A percentile compares a stretch with the other conserved stretches of the same genome.
These are phyloP conservation scores for Psilocybe tampanensis DNA, from an alignment of 768 basidiomycete genomes.

Conservation along the genomic window DNA sequence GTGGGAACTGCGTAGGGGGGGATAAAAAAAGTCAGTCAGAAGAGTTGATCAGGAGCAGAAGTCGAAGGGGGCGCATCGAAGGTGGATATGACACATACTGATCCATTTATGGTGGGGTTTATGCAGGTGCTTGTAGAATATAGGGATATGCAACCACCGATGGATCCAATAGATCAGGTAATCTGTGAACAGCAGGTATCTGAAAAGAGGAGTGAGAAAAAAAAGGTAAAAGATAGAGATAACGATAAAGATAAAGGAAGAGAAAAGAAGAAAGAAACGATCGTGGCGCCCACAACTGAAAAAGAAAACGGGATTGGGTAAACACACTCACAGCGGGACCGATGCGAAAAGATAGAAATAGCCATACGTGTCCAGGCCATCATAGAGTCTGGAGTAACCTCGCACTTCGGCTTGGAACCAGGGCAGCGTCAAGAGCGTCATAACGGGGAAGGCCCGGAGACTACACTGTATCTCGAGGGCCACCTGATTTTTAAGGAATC, in stretches of 20 bases:
- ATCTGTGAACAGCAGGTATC: conserved; percentile 62
- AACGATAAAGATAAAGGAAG: too few species aligned
- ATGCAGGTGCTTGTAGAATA: conserved; percentile 88
- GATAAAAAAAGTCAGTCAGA: conserved; percentile 4
- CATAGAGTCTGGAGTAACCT: conserved; percentile 82
- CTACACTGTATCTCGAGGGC: conserved; percentile 76
- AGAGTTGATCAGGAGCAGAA: too few species aligned
- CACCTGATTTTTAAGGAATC: conserved; percentile 90
- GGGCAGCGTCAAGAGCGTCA: conserved; percentile 85
- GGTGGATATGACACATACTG: conserved; percentile 53
- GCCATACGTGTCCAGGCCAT: conserved; percentile 78
- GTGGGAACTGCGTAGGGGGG: conserved; percentile 87
- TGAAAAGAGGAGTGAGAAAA: conserved; percentile 12
- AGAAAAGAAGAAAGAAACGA: conserved; percentile 18
- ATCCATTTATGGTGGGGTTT: conserved; percentile 99
- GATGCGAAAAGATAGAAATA: conserved; percentile 72
- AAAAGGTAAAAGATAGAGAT: too few species aligned
- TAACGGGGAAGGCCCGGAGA: conserved; percentile 77
- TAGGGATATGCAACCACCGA: conserved; percentile 81
- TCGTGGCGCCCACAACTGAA: not conserved
- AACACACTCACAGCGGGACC: conserved; percentile 58
- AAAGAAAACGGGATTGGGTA: too few species aligned
- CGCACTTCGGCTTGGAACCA: conserved; percentile 94
- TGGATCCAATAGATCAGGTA: conserved; percentile 98
- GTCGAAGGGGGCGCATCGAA: not conserved